These are phyloP conservation scores for Evansstolkia leycettana DNA, from an alignment of 495 filamentous ascomycete species.

Conservation along the genomic window DNA sequence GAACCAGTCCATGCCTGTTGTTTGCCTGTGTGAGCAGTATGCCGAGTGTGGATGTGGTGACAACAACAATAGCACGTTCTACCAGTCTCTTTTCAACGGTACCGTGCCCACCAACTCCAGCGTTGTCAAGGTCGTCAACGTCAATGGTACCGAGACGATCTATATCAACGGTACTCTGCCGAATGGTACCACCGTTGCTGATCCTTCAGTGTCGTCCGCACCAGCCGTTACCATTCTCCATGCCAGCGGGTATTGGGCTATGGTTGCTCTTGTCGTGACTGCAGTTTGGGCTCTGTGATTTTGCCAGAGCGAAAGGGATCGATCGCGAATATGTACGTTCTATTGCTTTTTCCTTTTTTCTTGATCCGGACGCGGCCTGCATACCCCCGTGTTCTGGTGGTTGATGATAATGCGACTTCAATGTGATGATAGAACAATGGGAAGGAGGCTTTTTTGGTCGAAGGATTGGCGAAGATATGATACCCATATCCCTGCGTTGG, in stretches of 20 bases:
- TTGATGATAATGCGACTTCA: too few species aligned
- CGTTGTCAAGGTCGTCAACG: constrained; percentile 45
- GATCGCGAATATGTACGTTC: too few species aligned
- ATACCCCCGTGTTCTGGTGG: too few species aligned
- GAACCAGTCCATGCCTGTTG: constrained; percentile 63
- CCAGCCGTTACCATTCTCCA: constrained; percentile 23
- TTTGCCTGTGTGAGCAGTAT: constrained; percentile 62
- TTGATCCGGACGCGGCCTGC: too few species aligned
- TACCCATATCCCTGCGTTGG: too few species aligned
- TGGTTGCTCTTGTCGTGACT: constrained; percentile 38
- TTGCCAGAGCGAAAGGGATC: neutral
- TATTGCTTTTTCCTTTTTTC: too few species aligned
- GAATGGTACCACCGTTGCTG: constrained; percentile 65
- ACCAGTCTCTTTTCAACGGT: constrained; percentile 48
- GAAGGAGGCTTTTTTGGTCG: too few species aligned
- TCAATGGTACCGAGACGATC: constrained; percentile 66
- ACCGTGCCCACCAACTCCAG: constrained; percentile 55
- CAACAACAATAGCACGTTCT: constrained; percentile 47
- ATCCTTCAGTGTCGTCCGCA: constrained; percentile 13
- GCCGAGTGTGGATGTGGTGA: constrained; percentile 73
- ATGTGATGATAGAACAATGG: too few species aligned
- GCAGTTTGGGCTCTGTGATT: constrained; percentile 32
- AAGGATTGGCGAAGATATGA: too few species aligned
- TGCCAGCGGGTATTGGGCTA: constrained; percentile 49
- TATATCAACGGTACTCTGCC: constrained; percentile 77